Conservation (phyloP, 176 grass and related monocot genomes). For the Raddia distichophylla region DNA sequence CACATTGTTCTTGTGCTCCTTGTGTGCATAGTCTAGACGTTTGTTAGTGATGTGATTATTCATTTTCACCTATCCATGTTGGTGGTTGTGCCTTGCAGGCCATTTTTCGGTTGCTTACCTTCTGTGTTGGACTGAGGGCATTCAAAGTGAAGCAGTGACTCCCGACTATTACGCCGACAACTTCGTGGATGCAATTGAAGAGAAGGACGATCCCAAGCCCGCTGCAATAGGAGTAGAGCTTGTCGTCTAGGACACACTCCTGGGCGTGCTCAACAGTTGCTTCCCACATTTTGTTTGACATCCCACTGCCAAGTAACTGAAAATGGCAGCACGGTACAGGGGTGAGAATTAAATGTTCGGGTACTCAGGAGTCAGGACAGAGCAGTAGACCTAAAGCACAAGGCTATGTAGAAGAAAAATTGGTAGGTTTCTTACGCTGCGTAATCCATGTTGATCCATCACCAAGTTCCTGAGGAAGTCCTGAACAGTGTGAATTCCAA, state of each 20-base stretch:
- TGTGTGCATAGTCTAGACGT: not conserved
- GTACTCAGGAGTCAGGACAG: not conserved
- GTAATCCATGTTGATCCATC: slow-evolving; percentile 64
- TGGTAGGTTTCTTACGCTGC: slow-evolving; percentile 51
- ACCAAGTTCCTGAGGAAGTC: slow-evolving; percentile 85
- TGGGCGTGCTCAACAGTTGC: slow-evolving; percentile 71
- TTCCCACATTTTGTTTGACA: slow-evolving; percentile 95
- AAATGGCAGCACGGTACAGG: not conserved
- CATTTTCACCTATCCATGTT: not conserved
- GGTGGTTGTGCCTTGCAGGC: not conserved
- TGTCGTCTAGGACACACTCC: slow-evolving; percentile 65
- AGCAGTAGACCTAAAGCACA: not conserved
- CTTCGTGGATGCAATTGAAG: slow-evolving; percentile 66
- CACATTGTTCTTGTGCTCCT: not conserved
- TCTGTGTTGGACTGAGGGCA: slow-evolving; percentile 55
- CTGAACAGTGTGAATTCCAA: slow-evolving; percentile 68
- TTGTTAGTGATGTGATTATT: not conserved
- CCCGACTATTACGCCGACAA: slow-evolving; percentile 56
- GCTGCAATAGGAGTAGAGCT: slow-evolving; percentile 70
- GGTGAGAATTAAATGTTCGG: not conserved
- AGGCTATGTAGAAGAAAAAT: not conserved
- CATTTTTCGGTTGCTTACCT: slow-evolving; percentile 21
- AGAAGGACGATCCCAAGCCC: slow-evolving; percentile 59
- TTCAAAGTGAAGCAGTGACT: slow-evolving; percentile 55
- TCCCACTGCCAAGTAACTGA: slow-evolving; percentile 74